A percentile compares a stretch with the other conserved stretches of the same genome.
Conservation (phyloP, 768 basidiomycete species). For the Suillus brevipes region DNA sequence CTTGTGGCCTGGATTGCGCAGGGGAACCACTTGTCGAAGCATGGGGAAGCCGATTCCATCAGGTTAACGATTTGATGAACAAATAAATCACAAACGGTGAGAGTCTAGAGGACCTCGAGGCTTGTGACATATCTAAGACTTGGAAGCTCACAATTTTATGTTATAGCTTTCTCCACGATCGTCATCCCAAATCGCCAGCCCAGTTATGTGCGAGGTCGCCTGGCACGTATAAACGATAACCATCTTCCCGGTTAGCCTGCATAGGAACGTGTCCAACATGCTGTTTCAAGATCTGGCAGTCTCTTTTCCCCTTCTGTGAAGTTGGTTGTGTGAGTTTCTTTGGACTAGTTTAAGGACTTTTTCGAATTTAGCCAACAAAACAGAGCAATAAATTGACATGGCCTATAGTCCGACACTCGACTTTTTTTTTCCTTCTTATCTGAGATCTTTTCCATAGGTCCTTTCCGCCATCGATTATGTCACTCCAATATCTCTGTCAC, state of each 20-base stretch:
- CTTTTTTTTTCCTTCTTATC: constrained; percentile 1
- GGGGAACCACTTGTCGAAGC: background rate
- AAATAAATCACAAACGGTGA: background rate
- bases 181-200: background rate
- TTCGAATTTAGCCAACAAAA: constrained; percentile 7
- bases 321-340: background rate
- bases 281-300: constrained; percentile 3
- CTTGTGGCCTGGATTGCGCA: background rate
- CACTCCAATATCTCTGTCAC: background rate
- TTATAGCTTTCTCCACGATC: background rate
- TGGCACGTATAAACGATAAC: background rate
- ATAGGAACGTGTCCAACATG: constrained; percentile 5
- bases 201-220: background rate
- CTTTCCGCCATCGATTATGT: background rate
- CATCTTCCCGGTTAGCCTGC: background rate
- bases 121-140: background rate
- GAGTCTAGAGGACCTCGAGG: constrained; percentile 3
- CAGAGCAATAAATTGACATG: background rate
- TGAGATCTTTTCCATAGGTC: constrained; percentile 5
- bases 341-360: constrained; percentile 1
- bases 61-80: constrained; percentile 1
- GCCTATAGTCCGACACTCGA: background rate
- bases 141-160: background rate
- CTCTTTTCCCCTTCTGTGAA: constrained; percentile 5
- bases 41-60: constrained; percentile 1